Evolutionary conservation across 2,329 filamentous ascomycete genomes (phyloP).

Genomic region (Knufia fluminis): DNA sequence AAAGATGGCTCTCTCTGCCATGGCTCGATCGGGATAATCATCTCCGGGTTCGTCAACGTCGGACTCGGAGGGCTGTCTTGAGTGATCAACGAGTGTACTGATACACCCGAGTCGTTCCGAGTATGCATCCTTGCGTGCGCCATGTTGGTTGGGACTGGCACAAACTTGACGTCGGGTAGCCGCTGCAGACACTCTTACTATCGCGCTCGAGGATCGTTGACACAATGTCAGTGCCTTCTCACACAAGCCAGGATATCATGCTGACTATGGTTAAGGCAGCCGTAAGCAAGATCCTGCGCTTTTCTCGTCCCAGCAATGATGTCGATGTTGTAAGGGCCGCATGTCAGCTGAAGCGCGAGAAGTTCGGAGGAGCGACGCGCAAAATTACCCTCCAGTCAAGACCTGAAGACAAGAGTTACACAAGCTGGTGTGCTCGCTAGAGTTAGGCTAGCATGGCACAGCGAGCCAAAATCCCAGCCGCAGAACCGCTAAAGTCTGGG

Average conservation of each 20-base stretch:
- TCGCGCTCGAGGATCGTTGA: not conserved
- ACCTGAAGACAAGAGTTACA: not conserved
- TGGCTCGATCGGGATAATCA: slow-evolving; percentile 65
- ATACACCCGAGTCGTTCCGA: slow-evolving; percentile 9
- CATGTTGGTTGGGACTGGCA: not conserved
- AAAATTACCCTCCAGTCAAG: not conserved
- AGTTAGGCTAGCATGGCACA: too few species aligned
- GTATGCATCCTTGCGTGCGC: slow-evolving; percentile 1
- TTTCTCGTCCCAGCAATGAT: not conserved
- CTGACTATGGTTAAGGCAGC: not conserved
- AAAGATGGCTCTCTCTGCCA: not conserved
- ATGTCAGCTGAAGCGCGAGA: not conserved
- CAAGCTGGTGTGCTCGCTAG: not conserved
- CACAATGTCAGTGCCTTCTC: not conserved
- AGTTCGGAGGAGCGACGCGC: not conserved
- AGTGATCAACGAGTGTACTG: slow-evolving; percentile 4
- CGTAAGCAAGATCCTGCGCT: not conserved
- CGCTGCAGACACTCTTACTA: not conserved
- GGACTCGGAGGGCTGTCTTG: slow-evolving; percentile 55
- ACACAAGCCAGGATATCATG: not conserved
- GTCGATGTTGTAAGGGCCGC: not conserved
- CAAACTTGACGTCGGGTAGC: not conserved
- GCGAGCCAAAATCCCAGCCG: too few species aligned
- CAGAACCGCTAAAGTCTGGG: too few species aligned
- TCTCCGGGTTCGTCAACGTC: slow-evolving; percentile 84